phyloP scores from a whole-genome alignment of 139 green algal species.

The Chlorella sp. region DNA sequence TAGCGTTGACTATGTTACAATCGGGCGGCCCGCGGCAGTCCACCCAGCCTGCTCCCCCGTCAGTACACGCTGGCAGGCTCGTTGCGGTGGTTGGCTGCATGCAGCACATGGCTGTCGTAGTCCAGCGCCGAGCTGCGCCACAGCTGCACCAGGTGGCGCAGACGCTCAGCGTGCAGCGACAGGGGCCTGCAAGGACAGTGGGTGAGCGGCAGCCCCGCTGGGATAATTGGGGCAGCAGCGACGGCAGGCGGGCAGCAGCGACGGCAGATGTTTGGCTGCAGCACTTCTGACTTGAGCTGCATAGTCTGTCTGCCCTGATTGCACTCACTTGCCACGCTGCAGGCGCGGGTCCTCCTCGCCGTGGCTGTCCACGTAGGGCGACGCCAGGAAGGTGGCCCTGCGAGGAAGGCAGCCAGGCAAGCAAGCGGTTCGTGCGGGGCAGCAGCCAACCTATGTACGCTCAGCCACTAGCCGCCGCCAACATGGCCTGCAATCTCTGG shows the following conservation, averaged over 20 bases:
- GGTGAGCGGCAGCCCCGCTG: background rate
- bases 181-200: background rate
- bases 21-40: too few species aligned
- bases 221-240: too few species aligned
- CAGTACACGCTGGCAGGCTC: slow-evolving; percentile 12
- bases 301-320: too few species aligned
- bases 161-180: slow-evolving; percentile 1
- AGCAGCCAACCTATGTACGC: background rate
- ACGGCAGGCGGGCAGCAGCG: too few species aligned
- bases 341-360: slow-evolving; percentile 39
- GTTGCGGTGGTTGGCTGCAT: slow-evolving; percentile 27
- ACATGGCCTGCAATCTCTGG: background rate
- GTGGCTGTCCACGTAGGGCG: slow-evolving; percentile 39
- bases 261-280: too few species aligned
- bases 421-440: background rate
- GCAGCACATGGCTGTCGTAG: slow-evolving; percentile 33
- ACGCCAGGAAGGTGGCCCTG: slow-evolving; percentile 35
- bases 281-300: too few species aligned
- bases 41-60: background rate
- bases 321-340: slow-evolving; percentile 34
- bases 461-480: background rate
- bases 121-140: slow-evolving; percentile 29
- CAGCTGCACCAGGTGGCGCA: slow-evolving; percentile 18
- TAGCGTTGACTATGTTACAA: too few species aligned
- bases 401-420: background rate